Conservation (phyloP, 805 yeast species). For the Saturnispora silvae region DNA sequence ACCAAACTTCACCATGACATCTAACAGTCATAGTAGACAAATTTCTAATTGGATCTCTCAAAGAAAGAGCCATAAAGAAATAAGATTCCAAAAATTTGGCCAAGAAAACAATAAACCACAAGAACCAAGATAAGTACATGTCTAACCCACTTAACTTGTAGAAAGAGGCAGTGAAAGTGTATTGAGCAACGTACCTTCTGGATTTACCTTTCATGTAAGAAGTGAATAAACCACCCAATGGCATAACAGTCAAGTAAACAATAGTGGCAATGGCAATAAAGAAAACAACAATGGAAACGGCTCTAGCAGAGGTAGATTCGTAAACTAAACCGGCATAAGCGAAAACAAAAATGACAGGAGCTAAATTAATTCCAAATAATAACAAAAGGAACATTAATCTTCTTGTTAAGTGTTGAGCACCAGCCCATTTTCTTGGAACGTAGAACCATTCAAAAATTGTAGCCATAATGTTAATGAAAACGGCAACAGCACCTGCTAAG, state of each 20-base stretch:
- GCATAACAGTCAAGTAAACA: constrained; percentile 86
- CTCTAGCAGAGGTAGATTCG: constrained; percentile 61
- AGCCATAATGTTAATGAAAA: constrained; percentile 72
- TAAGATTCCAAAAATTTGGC: constrained; percentile 90
- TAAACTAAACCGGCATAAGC: constrained; percentile 63
- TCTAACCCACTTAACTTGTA: constrained; percentile 74
- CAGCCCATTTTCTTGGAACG: constrained; percentile 98
- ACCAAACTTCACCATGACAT: constrained; percentile 94
- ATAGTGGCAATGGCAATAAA: constrained; percentile 79
- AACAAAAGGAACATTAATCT: constrained; percentile 66
- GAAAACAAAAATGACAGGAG: constrained; percentile 78
- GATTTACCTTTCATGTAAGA: constrained; percentile 80
- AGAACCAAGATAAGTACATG: constrained; percentile 90
- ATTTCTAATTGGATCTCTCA: constrained; percentile 91
- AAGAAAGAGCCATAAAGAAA: constrained; percentile 76
- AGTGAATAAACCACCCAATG: constrained; percentile 92
- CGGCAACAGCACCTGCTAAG: constrained; percentile 84
- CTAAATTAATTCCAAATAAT: constrained; percentile 64
- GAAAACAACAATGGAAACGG: constrained; percentile 78
- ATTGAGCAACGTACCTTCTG: constrained; percentile 85
- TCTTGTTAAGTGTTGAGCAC: constrained; percentile 93
- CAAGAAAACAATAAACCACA: constrained; percentile 82
- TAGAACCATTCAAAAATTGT: constrained; percentile 89
- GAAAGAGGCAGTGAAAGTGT: constrained; percentile 90
- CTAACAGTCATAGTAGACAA: constrained; percentile 80